Conservation (phyloP, 2,329 filamentous ascomycete species). For the Didymosphaeria variabile region DNA sequence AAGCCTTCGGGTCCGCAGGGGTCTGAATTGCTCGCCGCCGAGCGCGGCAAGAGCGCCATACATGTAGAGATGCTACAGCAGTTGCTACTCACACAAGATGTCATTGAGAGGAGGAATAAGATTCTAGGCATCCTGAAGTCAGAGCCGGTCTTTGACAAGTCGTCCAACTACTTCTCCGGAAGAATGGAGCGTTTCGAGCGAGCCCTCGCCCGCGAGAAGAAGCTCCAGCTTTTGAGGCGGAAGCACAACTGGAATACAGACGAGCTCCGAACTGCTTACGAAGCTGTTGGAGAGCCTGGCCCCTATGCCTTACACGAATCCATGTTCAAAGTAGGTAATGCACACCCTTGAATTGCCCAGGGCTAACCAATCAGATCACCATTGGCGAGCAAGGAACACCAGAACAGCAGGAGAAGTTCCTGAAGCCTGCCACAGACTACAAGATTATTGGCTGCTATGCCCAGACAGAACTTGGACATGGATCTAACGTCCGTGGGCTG, state of each 20-base stretch:
- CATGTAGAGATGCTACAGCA: constrained; percentile 72
- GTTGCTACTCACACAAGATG: constrained; percentile 74
- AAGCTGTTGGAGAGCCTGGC: constrained; percentile 76
- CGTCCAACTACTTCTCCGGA: constrained; percentile 78
- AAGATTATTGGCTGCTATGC: constrained; percentile 81
- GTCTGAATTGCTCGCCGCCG: constrained; percentile 71
- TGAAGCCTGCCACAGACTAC: constrained; percentile 73
- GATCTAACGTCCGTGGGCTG: constrained; percentile 70
- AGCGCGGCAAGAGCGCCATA: constrained; percentile 73
- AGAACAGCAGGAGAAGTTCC: constrained; percentile 77
- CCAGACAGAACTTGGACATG: constrained; percentile 82
- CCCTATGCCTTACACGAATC: constrained; percentile 77
- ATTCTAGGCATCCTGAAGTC: constrained; percentile 71
- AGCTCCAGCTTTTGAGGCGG: constrained; percentile 70
- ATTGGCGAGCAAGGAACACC: constrained; percentile 75
- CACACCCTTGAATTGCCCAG: neutral
- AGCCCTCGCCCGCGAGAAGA: constrained; percentile 75
- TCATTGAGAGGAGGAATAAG: constrained; percentile 66
- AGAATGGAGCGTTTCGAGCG: constrained; percentile 74
- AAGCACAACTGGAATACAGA: constrained; percentile 73
- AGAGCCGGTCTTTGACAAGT: constrained; percentile 80
- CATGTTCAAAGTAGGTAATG: constrained; percentile 68
- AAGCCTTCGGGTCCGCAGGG: constrained; percentile 74
- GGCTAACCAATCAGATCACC: constrained; percentile 62
- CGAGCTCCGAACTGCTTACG: constrained; percentile 71